Percentiles rank a stretch among this genome's conserved stretches.
Conservation (phyloP, 2,329 filamentous ascomycete species). For the Magnaporthales sp. region DNA sequence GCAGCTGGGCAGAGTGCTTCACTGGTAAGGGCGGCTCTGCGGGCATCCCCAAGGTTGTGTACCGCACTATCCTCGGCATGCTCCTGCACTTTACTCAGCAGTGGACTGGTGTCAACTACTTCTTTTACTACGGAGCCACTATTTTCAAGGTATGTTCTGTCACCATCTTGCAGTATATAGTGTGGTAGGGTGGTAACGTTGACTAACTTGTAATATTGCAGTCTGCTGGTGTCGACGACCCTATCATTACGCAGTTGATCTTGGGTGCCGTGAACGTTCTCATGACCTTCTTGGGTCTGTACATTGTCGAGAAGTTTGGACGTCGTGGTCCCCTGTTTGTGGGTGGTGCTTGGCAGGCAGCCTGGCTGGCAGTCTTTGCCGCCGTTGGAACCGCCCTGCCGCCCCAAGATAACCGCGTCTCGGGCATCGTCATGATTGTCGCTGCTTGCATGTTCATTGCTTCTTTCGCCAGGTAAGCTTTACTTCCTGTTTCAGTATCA, state of each 20-base stretch:
- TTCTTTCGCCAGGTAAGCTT: conserved; percentile 45
- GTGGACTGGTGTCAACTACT: conserved; percentile 42
- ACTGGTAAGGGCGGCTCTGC: conserved; percentile 29
- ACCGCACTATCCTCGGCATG: conserved; percentile 57
- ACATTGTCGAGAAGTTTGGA: conserved; percentile 58
- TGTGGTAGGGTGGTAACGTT: too few relatives aligned
- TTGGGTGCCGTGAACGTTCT: conserved; percentile 59
- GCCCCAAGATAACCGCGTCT: not conserved
- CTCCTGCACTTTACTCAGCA: conserved; percentile 59
- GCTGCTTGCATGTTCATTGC: conserved; percentile 68
- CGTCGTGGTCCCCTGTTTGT: conserved; percentile 59
- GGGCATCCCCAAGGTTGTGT: conserved; percentile 30
- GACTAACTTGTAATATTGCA: conserved; percentile 43
- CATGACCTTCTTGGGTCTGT: conserved; percentile 59
- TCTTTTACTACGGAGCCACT: conserved; percentile 57
- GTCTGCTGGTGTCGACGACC: conserved; percentile 56
- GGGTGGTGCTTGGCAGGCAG: conserved; percentile 59
- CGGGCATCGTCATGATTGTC: conserved; percentile 62
- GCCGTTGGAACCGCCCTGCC: conserved; percentile 33
- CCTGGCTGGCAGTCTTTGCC: conserved; percentile 57
- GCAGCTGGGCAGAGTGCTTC: conserved; percentile 53
- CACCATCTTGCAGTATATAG: too few relatives aligned
- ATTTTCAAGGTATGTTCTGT: conserved; percentile 46
- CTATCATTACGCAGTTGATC: conserved; percentile 60
- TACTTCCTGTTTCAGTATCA: too few relatives aligned